These are phyloP conservation scores for Inosperma sp. DNA, from an alignment of 768 basidiomycete species.

Conservation along the genomic window DNA sequence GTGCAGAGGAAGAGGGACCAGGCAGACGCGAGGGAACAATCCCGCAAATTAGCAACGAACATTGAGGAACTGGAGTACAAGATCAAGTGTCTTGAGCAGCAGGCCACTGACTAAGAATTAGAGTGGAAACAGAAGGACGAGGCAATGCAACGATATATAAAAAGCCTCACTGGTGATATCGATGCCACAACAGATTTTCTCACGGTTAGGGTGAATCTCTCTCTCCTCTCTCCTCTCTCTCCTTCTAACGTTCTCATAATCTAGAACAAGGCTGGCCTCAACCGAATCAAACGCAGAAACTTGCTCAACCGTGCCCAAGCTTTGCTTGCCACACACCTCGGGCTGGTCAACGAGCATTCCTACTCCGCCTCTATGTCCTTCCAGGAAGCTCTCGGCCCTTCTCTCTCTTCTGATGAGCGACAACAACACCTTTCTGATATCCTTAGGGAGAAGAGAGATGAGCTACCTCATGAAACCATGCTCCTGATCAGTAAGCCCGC, in stretches of 20 bases:
- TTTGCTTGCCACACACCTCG: conserved; percentile 8
- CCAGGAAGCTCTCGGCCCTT: conserved; percentile 6
- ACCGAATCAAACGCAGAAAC: conserved; percentile 10
- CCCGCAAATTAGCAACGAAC: conserved; percentile 3
- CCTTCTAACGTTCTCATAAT: conserved; percentile 3
- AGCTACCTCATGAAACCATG: conserved; percentile 3
- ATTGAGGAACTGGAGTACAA: conserved; percentile 7
- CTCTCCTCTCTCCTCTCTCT: background rate
- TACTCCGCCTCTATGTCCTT: conserved; percentile 8
- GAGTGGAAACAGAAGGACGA: conserved; percentile 11
- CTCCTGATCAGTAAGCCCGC: conserved; percentile 6
- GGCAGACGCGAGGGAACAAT: conserved; percentile 3
- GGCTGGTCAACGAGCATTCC: background rate
- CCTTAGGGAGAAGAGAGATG: conserved; percentile 8
- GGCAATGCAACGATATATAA: conserved; percentile 8
- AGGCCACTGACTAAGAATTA: conserved; percentile 5
- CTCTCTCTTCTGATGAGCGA: conserved; percentile 7
- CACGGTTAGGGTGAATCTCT: conserved; percentile 4
- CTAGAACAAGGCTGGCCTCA: conserved; percentile 9
- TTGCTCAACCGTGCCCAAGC: conserved; percentile 10
- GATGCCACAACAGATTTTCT: conserved; percentile 12
- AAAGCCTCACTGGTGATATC: conserved; percentile 10
- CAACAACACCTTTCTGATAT: conserved; percentile 10
- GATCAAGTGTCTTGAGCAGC: conserved; percentile 5
- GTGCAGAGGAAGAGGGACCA: conserved; percentile 9